These are phyloP conservation scores for Lachnellula occidentalis DNA, from an alignment of 2,329 filamentous ascomycete species.

Conservation along the genomic window DNA sequence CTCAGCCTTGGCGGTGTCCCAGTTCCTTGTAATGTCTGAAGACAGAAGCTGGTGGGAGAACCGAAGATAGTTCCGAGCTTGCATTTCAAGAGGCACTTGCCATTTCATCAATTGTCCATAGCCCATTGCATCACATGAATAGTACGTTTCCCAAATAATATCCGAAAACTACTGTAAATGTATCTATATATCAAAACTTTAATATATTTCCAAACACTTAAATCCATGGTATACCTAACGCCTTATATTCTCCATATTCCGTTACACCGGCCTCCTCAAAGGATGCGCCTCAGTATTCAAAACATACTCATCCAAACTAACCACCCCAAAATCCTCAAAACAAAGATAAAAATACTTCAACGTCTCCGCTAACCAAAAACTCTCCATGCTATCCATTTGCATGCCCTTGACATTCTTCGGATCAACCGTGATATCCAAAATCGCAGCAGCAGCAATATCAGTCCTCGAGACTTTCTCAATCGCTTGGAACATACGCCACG, in stretches of 20 bases:
- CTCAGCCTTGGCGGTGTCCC: too few relatives aligned
- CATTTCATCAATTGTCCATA: too few relatives aligned
- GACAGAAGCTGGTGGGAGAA: too few relatives aligned
- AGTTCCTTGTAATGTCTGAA: too few relatives aligned
- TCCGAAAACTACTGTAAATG: too few relatives aligned
- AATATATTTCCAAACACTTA: too few relatives aligned
- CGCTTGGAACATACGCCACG: conserved; percentile 45
- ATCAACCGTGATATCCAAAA: conserved; percentile 34
- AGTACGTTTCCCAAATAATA: too few relatives aligned
- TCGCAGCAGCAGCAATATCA: conserved; percentile 38
- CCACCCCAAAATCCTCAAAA: conserved; percentile 40
- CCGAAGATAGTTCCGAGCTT: too few relatives aligned
- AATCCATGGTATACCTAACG: too few relatives aligned
- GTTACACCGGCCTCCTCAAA: conserved; percentile 32
- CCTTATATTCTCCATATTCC: not conserved
- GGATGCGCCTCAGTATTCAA: conserved; percentile 34
- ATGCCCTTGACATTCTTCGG: conserved; percentile 38
- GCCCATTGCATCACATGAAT: too few relatives aligned
- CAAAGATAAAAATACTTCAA: conserved; percentile 59
- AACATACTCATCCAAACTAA: conserved; percentile 58
- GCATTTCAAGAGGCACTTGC: too few relatives aligned
- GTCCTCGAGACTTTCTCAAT: conserved; percentile 40
- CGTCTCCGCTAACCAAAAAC: conserved; percentile 60
- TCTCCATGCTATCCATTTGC: conserved; percentile 50
- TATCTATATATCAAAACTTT: too few relatives aligned